Evolutionary conservation across 257 asterid species (phyloP).

Genomic region (Solanum ossicruentum): DNA sequence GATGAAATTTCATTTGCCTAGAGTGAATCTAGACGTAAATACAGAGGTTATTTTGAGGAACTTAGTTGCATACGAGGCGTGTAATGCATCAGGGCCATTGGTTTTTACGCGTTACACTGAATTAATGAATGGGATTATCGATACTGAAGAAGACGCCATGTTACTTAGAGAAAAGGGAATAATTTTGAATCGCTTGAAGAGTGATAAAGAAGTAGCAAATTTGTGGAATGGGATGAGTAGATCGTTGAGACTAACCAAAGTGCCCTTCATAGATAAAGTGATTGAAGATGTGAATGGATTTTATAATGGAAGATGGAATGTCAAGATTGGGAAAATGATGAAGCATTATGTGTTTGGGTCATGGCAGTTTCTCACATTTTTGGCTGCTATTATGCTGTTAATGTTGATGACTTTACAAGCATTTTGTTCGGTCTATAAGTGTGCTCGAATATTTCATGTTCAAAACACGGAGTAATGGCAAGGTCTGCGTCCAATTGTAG

Average conservation of each 20-base stretch:
- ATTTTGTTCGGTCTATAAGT: conserved; percentile 14
- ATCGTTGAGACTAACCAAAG: conserved; percentile 20
- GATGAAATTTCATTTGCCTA: conserved; percentile 9
- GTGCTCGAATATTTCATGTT: conserved; percentile 6
- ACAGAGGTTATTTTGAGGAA: conserved; percentile 19
- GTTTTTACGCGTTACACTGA: conserved; percentile 23
- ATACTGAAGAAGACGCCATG: conserved; percentile 15
- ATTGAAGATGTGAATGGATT: conserved; percentile 18
- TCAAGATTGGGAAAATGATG: background rate
- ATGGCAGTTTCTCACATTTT: conserved; percentile 15
- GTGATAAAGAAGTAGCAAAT: conserved; percentile 11
- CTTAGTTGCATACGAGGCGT: conserved; percentile 28
- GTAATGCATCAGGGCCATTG: conserved; percentile 16
- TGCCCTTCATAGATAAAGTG: conserved; percentile 14
- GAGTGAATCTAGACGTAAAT: conserved; percentile 9
- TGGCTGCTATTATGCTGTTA: conserved; percentile 7
- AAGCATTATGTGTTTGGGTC: conserved; percentile 12
- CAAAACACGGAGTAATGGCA: background rate
- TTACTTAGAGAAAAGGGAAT: conserved; percentile 21
- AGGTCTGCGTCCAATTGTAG: too few species aligned
- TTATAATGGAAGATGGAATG: conserved; percentile 11
- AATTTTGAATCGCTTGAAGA: conserved; percentile 16
- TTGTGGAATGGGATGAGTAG: conserved; percentile 34
- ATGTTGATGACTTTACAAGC: conserved; percentile 16
- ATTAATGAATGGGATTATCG: conserved; percentile 28